Evolutionary conservation across 108 stramenopile genomes (phyloP), one percentile per base, ranked within the genome.

Genomic region (Nitzschia putrida): DNA sequence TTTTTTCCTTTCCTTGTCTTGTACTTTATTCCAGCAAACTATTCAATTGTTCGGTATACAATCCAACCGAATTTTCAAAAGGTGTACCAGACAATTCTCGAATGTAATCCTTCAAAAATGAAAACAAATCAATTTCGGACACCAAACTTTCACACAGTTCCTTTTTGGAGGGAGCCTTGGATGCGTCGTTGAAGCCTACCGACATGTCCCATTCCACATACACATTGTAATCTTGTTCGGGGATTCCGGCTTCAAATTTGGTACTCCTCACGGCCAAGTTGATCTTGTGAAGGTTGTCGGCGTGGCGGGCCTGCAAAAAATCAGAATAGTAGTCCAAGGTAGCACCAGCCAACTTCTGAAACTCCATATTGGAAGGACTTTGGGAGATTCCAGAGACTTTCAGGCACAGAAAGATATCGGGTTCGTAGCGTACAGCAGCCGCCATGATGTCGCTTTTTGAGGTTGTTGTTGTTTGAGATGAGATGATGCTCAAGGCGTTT

Each of bases 1-100:
- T 34, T 34, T 34, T 34, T 34, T 34, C 29, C 29, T 34, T 34
- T 34, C 47, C 47, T 59, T 59, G 2, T 59, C 38, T 59, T 39
- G 2, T 40, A 3, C 29, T 40, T n/a, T 20, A 29, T 3, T 40
- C n/a, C 26, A 39, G 1, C n/a, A 40, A 37, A 2, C 43, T 23
- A 21, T 44, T 63, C 21, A 47, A 13, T 63, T 63, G 61, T 24
- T 63, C 61, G 14, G 61, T 63, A 47, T 63, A 63, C 23, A 63
- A 23, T 24, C 38, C 61, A 1, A 63, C 44, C 43, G 61, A 13
- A 63, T 63, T 47, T 8, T 63, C 61, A 45, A 63, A 63, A 8
- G 61, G 61, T 16, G 61, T 63, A 24, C 40, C 40, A 0, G 18
- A 3, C 38, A 63, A 16, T 18, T 8, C 23, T 21, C 61, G 61